A percentile compares a stretch with the other conserved stretches of the same genome.
phyloP scores from a whole-genome alignment of 1,284 basidiomycete genomes.

The Fomitopsis betulina region DNA sequence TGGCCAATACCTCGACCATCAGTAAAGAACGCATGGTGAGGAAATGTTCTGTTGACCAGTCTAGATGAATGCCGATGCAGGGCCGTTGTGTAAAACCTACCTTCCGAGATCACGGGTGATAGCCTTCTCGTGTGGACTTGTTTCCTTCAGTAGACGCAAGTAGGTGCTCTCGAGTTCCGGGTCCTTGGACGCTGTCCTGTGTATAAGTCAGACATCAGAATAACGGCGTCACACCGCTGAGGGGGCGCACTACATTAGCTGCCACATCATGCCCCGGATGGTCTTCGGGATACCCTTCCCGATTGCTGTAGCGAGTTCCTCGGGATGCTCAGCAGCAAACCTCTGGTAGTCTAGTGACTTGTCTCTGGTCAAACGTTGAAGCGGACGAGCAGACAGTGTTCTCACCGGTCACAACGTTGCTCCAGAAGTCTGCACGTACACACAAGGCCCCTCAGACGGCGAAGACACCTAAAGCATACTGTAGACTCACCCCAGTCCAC shows the following conservation, averaged over 20 bases:
- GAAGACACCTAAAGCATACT: conserved; percentile 1
- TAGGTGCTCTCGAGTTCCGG: conserved; percentile 84
- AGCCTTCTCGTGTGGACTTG: conserved; percentile 88
- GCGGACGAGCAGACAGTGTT: conserved; percentile 7
- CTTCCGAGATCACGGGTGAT: conserved; percentile 89
- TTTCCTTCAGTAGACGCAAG: conserved; percentile 77
- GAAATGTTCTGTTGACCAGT: conserved; percentile 73
- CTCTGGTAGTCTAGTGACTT: conserved; percentile 68
- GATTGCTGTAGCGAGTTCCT: conserved; percentile 85
- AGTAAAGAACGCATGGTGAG: conserved; percentile 95
- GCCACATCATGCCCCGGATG: conserved; percentile 95
- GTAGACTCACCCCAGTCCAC: conserved; percentile 71
- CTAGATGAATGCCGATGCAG: not conserved
- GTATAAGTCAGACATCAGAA: conserved; percentile 6
- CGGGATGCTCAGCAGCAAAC: conserved; percentile 75
- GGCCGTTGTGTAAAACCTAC: conserved; percentile 26
- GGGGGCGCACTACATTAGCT: conserved; percentile 73
- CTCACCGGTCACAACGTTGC: conserved; percentile 83
- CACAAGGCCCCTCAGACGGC: not conserved
- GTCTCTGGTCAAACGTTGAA: not conserved
- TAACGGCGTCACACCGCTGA: conserved; percentile 3
- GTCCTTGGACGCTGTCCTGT: conserved; percentile 87
- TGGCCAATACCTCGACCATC: conserved; percentile 91
- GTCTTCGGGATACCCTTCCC: conserved; percentile 87
- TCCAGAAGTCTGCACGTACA: conserved; percentile 82